A percentile compares a stretch with the other conserved stretches of the same genome.
These are phyloP conservation scores for Pleurotus pulmonarius DNA, from an alignment of 768 basidiomycete species.

Conservation along the genomic window DNA sequence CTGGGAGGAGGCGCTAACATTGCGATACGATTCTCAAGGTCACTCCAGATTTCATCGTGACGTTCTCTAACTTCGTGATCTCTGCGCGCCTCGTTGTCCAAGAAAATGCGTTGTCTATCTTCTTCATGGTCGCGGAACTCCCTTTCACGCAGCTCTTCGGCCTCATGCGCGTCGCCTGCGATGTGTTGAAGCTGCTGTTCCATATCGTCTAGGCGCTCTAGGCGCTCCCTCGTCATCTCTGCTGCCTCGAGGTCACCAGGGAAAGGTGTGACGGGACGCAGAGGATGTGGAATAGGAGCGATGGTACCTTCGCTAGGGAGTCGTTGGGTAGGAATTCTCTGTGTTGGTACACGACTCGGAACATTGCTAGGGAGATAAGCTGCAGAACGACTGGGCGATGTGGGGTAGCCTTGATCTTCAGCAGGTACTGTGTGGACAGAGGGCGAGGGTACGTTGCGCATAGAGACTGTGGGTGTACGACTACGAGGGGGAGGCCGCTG, in stretches of 20 bases:
- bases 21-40: conserved; percentile 34
- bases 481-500: background rate
- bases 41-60: conserved; percentile 41
- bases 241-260: conserved; percentile 30
- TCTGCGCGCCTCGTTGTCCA: conserved; percentile 55
- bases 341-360: conserved; percentile 8
- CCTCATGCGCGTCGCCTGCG: conserved; percentile 46
- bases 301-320: conserved; percentile 5
- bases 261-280: conserved; percentile 32
- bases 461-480: background rate
- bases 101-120: conserved; percentile 57
- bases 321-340: background rate
- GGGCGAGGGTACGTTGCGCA: background rate
- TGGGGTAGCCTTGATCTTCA: background rate
- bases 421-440: background rate
- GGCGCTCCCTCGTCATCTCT: conserved; percentile 47
- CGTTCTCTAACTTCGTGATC: conserved; percentile 52
- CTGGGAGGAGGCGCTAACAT: conserved; percentile 27
- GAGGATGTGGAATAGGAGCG: conserved; percentile 21
- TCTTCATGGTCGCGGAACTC: conserved; percentile 67
- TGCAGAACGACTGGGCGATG: background rate
- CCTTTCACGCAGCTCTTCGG: conserved; percentile 60
- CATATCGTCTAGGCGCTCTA: conserved; percentile 54
- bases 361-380: background rate
- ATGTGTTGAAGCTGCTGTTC: conserved; percentile 47